phyloP scores from a whole-genome alignment of 441 rosid species.

The Brassica balearica region DNA sequence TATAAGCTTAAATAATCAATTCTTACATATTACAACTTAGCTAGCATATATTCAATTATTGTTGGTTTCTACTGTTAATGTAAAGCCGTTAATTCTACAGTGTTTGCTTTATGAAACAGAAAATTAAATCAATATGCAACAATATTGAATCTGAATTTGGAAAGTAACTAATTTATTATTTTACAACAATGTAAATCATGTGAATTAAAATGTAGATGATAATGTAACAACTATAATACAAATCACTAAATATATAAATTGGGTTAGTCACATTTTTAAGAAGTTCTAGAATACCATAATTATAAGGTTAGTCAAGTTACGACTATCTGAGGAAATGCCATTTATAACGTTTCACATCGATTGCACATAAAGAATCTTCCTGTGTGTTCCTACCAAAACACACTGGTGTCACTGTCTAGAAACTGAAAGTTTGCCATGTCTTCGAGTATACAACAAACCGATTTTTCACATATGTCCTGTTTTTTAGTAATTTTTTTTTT shows the following conservation, averaged over 20 bases:
- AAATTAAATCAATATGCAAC: not conserved
- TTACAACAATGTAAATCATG: not conserved
- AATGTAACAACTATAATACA: not conserved
- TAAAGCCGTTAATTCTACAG: not conserved
- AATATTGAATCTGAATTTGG: constrained; percentile 1
- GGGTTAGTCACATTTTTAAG: not conserved
- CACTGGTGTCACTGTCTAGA: not conserved
- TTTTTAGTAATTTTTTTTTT: too few relatives aligned
- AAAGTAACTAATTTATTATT: not conserved
- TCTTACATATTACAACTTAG: not conserved
- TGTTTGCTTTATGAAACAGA: not conserved
- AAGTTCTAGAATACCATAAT: not conserved
- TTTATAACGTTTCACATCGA: not conserved
- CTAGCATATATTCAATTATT: not conserved
- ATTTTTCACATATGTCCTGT: not conserved
- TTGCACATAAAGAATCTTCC: not conserved
- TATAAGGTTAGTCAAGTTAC: not conserved
- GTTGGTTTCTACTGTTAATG: not conserved
- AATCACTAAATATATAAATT: not conserved
- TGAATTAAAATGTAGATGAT: not conserved
- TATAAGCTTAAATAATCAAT: not conserved
- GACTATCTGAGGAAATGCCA: not conserved
- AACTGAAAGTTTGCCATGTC: not conserved
- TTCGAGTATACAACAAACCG: not conserved
- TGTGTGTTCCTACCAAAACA: not conserved